Evolutionary conservation across 2,329 filamentous ascomycete genomes (phyloP).

Genomic region (Kalaharituber pfeilii): DNA sequence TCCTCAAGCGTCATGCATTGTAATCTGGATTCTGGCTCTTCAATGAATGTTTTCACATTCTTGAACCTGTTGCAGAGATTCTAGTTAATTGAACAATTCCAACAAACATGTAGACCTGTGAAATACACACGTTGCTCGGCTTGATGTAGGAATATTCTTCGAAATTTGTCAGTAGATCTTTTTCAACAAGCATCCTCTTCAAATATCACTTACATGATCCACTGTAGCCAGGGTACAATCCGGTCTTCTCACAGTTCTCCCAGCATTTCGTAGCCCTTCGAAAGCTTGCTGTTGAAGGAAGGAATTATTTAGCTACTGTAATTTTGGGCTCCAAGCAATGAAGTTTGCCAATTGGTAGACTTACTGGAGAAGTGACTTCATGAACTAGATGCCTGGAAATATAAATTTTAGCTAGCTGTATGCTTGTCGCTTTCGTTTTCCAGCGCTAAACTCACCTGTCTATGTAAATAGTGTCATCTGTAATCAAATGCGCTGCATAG

Average conservation of each 20-base stretch:
- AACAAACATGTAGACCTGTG: not conserved
- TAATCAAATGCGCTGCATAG: conserved; percentile 81
- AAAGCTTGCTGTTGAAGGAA: conserved; percentile 60
- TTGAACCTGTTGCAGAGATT: conserved; percentile 42
- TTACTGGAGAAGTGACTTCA: conserved; percentile 89
- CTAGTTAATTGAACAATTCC: conserved; percentile 6
- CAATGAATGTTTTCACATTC: conserved; percentile 81
- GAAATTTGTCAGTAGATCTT: not conserved
- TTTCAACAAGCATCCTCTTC: no score
- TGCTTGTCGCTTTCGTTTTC: conserved; percentile 1
- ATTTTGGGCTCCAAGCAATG: conserved; percentile 8
- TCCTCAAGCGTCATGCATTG: conserved; percentile 94
- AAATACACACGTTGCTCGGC: conserved; percentile 46
- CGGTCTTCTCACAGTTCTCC: conserved; percentile 71
- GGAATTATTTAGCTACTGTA: conserved; percentile 6
- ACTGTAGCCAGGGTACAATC: conserved; percentile 95
- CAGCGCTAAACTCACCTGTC: conserved; percentile 37
- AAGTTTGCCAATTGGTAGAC: conserved; percentile 24
- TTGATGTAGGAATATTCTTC: conserved; percentile 82
- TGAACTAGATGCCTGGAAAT: conserved; percentile 76
- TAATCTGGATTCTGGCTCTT: conserved; percentile 79
- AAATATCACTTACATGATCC: conserved; percentile 57
- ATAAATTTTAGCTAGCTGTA: conserved; percentile 4
- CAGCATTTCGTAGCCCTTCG: conserved; percentile 80
- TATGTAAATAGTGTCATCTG: conserved; percentile 86